phyloP scores from a whole-genome alignment of 1,284 basidiomycete genomes.

The Trametes sp. region DNA sequence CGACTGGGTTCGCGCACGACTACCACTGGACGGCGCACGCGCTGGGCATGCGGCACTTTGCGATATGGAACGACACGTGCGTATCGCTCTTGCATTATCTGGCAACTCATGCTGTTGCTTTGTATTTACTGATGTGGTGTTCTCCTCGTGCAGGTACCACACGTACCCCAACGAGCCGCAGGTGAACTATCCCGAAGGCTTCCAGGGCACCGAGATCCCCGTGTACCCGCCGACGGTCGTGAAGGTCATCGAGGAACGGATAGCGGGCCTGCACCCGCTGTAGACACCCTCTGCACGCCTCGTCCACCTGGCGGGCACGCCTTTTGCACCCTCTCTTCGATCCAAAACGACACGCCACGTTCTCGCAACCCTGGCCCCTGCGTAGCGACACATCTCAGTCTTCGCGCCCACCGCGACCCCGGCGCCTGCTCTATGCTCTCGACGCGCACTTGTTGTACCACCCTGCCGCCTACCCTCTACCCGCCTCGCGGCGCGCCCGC shows the following conservation, averaged over 20 bases:
- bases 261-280: slow-evolving; percentile 46
- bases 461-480: background rate
- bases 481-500: background rate
- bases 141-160: slow-evolving; percentile 44
- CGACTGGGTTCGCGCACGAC: slow-evolving; percentile 81
- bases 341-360: background rate
- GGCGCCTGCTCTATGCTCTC: slow-evolving; percentile 14
- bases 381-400: slow-evolving; percentile 14
- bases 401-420: background rate
- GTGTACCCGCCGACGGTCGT: slow-evolving; percentile 65
- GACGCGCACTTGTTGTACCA: slow-evolving; percentile 16
- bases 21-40: slow-evolving; percentile 80
- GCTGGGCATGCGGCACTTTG: slow-evolving; percentile 78
- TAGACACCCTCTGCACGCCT: no score
- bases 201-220: slow-evolving; percentile 76
- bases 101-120: no score
- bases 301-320: background rate
- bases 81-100: slow-evolving; percentile 35
- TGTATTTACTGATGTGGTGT: slow-evolving; percentile 2
- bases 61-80: slow-evolving; percentile 79
- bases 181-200: slow-evolving; percentile 77
- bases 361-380: background rate
- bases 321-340: background rate
- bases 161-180: slow-evolving; percentile 60
- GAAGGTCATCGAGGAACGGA: slow-evolving; percentile 64